These are phyloP conservation scores for Pseudogymnoascus sp. DNA, from an alignment of 2,329 filamentous ascomycete species.

Conservation along the genomic window DNA sequence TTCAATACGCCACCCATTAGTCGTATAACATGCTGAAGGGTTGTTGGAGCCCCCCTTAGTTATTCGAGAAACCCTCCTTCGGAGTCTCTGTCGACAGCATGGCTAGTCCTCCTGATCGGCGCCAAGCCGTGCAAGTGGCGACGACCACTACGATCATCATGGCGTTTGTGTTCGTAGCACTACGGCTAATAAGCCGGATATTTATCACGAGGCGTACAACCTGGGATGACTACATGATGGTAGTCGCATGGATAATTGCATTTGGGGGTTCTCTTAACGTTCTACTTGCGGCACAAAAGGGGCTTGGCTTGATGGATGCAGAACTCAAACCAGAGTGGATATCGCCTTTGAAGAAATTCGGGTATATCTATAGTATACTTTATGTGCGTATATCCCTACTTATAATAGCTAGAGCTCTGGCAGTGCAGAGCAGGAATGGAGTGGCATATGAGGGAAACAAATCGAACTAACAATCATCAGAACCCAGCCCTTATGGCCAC, in stretches of 20 bases:
- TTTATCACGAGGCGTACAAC: conserved; percentile 62
- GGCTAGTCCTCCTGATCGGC: neutral
- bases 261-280: conserved; percentile 58
- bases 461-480: conserved; percentile 31
- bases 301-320: conserved; percentile 55
- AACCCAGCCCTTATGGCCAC: conserved; percentile 82
- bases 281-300: conserved; percentile 50
- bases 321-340: conserved; percentile 43
- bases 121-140: conserved; percentile 53
- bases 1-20: neutral
- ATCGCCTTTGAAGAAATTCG: conserved; percentile 42
- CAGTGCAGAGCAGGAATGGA: neutral
- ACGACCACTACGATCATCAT: conserved; percentile 59
- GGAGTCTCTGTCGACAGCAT: neutral
- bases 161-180: conserved; percentile 62
- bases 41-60: neutral
- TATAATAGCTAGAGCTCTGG: neutral
- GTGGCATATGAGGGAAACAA: neutral
- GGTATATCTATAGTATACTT: conserved; percentile 53
- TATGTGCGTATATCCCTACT: conserved; percentile 36
- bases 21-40: neutral
- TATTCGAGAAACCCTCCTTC: neutral
- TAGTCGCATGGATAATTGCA: conserved; percentile 64
- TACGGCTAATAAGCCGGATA: conserved; percentile 62
- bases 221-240: conserved; percentile 71